phyloP scores from a whole-genome alignment of 2,329 filamentous ascomycete genomes.

The Phaeophleospora eucalypticola region DNA sequence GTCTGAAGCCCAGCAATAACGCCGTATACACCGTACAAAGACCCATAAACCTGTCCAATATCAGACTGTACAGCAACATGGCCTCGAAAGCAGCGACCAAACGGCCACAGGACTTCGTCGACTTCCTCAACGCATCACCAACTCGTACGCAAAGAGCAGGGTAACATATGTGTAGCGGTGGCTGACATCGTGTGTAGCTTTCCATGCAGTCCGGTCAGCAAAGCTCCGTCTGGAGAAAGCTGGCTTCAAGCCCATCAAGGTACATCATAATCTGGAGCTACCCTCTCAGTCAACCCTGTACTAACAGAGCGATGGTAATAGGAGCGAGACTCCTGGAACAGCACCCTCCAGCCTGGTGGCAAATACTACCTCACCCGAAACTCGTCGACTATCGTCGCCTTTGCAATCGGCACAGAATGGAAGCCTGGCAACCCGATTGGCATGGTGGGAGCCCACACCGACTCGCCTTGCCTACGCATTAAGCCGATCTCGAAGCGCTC shows the following conservation, averaged over 20 bases:
- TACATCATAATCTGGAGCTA: conserved; percentile 28
- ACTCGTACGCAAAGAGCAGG: conserved; percentile 61
- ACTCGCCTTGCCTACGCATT: conserved; percentile 84
- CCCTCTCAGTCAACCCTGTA: not conserved
- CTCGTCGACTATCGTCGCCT: conserved; percentile 85
- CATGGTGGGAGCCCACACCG: conserved; percentile 94
- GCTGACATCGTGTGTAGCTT: conserved; percentile 55
- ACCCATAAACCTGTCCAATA: not conserved
- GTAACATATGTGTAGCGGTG: not conserved
- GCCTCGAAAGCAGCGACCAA: conserved; percentile 38
- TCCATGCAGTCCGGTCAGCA: conserved; percentile 83
- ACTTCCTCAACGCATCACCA: conserved; percentile 91
- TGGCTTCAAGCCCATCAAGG: conserved; percentile 80
- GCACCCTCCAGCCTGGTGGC: conserved; percentile 73
- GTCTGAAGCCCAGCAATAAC: not conserved
- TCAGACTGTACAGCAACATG: conserved; percentile 24
- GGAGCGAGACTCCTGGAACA: conserved; percentile 86
- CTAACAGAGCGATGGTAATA: conserved; percentile 26
- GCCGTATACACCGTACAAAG: not conserved
- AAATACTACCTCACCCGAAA: conserved; percentile 97
- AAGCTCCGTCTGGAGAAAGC: conserved; percentile 72
- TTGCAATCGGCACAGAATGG: conserved; percentile 88
- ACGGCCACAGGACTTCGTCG: conserved; percentile 74
- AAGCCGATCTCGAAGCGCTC: conserved; percentile 93
- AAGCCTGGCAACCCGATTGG: conserved; percentile 82